Conservation (phyloP, 2,329 filamentous ascomycete genomes). For the Trichophaea hybrida region DNA sequence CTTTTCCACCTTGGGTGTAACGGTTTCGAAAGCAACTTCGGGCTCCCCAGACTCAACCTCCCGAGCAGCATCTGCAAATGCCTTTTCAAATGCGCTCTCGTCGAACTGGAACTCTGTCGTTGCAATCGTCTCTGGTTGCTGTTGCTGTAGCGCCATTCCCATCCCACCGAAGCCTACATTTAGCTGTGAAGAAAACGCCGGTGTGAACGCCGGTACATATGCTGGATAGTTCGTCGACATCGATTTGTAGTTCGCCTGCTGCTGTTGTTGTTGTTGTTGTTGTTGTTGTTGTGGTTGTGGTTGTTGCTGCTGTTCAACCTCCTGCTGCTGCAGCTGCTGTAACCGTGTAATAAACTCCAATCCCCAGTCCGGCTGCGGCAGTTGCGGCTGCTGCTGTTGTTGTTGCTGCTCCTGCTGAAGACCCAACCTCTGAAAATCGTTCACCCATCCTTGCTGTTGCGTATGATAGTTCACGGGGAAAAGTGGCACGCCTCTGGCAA, state of each 20-base stretch:
- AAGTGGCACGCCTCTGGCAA: conserved; percentile 28
- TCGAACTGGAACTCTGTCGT: conserved; percentile 29
- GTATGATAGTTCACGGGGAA: conserved; percentile 24
- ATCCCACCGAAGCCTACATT: background rate
- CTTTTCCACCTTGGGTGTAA: conserved; percentile 20
- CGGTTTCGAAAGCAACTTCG: conserved; percentile 28
- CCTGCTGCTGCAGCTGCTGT: conserved; percentile 8
- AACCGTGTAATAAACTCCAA: conserved; percentile 40
- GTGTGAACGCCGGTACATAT: background rate
- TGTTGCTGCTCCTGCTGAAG: conserved; percentile 5
- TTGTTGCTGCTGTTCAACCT: background rate
- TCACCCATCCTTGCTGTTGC: conserved; percentile 30
- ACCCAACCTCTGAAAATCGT: conserved; percentile 35
- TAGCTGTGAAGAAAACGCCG: background rate
- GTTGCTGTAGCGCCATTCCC: conserved; percentile 3
- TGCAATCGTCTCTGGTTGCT: background rate
- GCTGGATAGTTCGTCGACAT: conserved; percentile 23
- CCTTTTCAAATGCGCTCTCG: conserved; percentile 35
- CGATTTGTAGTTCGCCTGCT: conserved; percentile 27
- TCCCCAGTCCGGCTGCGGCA: conserved; percentile 39
- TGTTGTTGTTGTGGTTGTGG: conserved; percentile 25
- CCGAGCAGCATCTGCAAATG: conserved; percentile 28
- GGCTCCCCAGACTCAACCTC: conserved; percentile 22
- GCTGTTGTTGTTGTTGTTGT: conserved; percentile 15
- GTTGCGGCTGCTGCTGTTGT: conserved; percentile 22